Evolutionary conservation across 2,329 filamentous ascomycete species (phyloP).

Genomic region (Beauveria caledonica): DNA sequence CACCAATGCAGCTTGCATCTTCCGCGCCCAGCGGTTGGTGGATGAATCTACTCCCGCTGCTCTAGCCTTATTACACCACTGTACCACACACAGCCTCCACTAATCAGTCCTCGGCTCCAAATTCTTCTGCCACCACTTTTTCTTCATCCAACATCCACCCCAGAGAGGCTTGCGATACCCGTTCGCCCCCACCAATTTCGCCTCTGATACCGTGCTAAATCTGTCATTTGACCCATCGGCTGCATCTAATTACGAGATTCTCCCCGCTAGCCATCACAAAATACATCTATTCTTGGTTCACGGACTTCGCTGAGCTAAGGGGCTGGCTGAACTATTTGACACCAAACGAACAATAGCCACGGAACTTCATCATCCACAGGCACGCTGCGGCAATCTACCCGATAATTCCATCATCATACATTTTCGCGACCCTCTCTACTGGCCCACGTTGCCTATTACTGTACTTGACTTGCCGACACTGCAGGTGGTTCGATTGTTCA

Average conservation of each 20-base stretch:
- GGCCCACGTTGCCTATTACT: not conserved
- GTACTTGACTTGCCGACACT: not conserved
- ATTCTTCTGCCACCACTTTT: not conserved
- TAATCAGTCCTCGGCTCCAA: not conserved
- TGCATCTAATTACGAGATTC: not conserved
- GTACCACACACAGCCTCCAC: too few species aligned
- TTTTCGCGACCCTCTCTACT: not conserved
- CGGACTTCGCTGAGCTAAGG: not conserved
- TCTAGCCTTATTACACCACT: too few species aligned
- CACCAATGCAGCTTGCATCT: not conserved
- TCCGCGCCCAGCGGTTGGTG: not conserved
- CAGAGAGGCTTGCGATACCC: not conserved
- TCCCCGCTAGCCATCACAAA: not conserved
- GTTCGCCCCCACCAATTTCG: not conserved
- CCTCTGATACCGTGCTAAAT: not conserved
- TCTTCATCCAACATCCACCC: not conserved
- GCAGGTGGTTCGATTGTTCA: not conserved
- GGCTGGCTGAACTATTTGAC: not conserved
- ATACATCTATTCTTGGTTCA: not conserved
- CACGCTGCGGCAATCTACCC: not conserved
- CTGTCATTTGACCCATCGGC: not conserved
- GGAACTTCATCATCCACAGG: not conserved
- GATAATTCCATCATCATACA: not conserved
- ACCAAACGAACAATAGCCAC: not conserved
- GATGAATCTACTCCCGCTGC: not conserved